A percentile compares a stretch with the other conserved stretches of the same genome.
phyloP scores from a whole-genome alignment of 1,284 basidiomycete species.

The Volvariella surrecta region DNA sequence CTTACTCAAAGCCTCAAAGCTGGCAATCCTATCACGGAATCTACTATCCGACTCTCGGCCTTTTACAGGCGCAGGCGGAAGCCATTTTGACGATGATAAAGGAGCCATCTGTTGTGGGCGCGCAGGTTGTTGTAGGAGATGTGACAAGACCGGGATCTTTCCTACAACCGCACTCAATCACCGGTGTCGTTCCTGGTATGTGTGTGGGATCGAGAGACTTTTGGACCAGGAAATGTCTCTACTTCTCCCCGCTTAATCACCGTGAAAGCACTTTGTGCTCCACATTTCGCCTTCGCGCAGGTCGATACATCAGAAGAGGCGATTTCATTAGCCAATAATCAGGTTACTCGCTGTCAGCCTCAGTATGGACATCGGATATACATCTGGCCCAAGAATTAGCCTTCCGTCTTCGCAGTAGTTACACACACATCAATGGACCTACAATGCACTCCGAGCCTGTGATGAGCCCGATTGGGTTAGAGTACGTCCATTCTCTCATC shows the following conservation, averaged over 20 bases:
- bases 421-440: slow-evolving; percentile 19
- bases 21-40: slow-evolving; percentile 21
- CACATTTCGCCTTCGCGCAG: slow-evolving; percentile 39
- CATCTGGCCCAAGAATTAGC: slow-evolving; percentile 39
- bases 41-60: slow-evolving; percentile 22
- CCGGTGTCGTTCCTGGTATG: slow-evolving; percentile 41
- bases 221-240: slow-evolving; percentile 40
- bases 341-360: slow-evolving; percentile 43
- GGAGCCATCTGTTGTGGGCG: slow-evolving; percentile 45
- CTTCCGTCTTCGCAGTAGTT: slow-evolving; percentile 38
- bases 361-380: slow-evolving; percentile 46
- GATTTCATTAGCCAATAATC: slow-evolving; percentile 44
- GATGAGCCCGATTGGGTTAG: slow-evolving; percentile 10
- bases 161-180: slow-evolving; percentile 47
- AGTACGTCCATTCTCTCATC: slow-evolving; percentile 7
- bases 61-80: slow-evolving; percentile 40
- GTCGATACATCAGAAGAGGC: slow-evolving; percentile 45
- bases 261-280: slow-evolving; percentile 1
- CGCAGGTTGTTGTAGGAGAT: slow-evolving; percentile 43
- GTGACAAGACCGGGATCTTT: slow-evolving; percentile 29
- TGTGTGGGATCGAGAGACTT: slow-evolving; percentile 49
- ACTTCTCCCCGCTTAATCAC: neutral
- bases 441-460: slow-evolving; percentile 12
- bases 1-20: slow-evolving; percentile 27
- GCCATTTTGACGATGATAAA: slow-evolving; percentile 38